Base-by-base conservation (phyloP, 2,329 filamentous ascomycete genomes). In the Penicillium decumbens region DNA sequence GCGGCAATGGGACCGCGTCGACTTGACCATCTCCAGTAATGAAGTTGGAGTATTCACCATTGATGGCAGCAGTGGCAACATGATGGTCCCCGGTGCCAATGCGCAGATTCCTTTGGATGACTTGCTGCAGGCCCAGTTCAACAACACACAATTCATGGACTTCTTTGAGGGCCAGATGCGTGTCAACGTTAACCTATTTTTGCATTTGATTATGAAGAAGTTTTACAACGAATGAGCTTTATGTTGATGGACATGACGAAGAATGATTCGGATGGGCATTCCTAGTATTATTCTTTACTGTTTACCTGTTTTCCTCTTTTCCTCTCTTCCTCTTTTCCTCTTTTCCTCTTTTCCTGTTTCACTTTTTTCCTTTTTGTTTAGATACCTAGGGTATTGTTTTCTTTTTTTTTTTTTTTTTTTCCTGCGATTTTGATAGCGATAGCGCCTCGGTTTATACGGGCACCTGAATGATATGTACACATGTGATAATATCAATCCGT, bases 161-260 rank as follows among this genome's bases (percentile, higher is more conserved):
- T 78, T 97, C 53, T 98, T 98, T 65, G 89, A 95, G 68, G 86
- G 85, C 45, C 85, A 85, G 47, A 78, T 96, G 66, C 85, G 87
- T 72, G 80, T 98, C 65, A 97, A 97, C 71, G 93, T 98, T 65
- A 98, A 98, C 75, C 72, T 98, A 65, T 83, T 98, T 74, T 78
- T 98, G 77, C 93, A 98, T 79, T 77, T 97, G 71, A 81, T 98
- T 60, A 97, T 97, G 78, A 95, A 95, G 81, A 98, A 98, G 79
- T 98, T 98, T 72, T 98, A 98, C 63, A 77, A 77, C 58, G 73
- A 75, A 60, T 74, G 55, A 68, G 56, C 33, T 37, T 54, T 42
- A 54, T 47, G 49, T 20, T 51, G 47, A 61, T 41, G 54, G 58
- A 54, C 32, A 30, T 60, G 54, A 61, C 41, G 59, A 59, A 47